Conservation (phyloP, 2,329 filamentous ascomycete genomes). For the Colletotrichum liriopes region DNA sequence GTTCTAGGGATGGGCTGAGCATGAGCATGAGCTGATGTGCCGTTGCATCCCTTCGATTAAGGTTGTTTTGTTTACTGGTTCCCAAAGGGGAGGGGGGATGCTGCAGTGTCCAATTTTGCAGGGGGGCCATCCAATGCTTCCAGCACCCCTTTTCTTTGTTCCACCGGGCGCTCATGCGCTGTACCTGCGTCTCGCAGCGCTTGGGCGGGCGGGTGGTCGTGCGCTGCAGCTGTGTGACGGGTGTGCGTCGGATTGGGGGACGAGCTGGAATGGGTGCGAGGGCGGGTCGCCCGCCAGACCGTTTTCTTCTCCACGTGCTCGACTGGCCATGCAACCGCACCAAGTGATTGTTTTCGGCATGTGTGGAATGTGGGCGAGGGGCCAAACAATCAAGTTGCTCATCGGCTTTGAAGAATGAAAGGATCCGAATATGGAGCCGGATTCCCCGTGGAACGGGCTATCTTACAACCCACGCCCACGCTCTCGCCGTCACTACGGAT, state of each 20-base stretch:
- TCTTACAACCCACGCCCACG: not conserved
- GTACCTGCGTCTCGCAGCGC: slow-evolving; percentile 38
- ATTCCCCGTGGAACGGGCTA: not conserved
- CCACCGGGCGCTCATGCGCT: not conserved
- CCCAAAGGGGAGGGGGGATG: not conserved
- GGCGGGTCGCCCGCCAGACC: not conserved
- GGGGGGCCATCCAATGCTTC: not conserved
- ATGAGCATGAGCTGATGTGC: not conserved
- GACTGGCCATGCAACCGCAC: not conserved
- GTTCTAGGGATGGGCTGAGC: not conserved
- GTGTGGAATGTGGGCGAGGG: not conserved
- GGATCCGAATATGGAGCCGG: not conserved
- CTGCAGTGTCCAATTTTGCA: not conserved
- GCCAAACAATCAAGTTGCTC: not conserved
- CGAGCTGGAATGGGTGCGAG: not conserved
- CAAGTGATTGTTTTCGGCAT: not conserved
- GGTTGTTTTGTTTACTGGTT: slow-evolving; percentile 35
- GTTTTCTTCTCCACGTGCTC: not conserved
- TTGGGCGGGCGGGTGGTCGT: not conserved
- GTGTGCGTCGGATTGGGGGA: slow-evolving; percentile 1
- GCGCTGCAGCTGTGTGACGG: not conserved
- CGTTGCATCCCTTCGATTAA: slow-evolving; percentile 21
- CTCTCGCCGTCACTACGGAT: not conserved
- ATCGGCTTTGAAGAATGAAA: not conserved
- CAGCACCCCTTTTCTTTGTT: not conserved